Evolutionary conservation across 2,329 filamentous ascomycete genomes (phyloP).

Genomic region (Cytospora mali): DNA sequence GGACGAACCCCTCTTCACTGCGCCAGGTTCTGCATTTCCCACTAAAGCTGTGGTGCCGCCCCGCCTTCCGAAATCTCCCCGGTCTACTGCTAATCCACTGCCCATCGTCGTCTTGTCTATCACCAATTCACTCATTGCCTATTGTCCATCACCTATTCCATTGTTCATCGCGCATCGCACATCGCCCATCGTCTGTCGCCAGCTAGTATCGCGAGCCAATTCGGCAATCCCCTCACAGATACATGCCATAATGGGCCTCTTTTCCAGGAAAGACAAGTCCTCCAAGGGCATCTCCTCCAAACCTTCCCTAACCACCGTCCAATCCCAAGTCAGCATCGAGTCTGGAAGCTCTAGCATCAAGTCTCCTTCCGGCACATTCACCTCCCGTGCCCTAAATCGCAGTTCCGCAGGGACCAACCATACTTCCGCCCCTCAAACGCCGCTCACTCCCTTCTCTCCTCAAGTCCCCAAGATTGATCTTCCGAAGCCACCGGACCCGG

Average conservation of each 20-base stretch:
- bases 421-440: slow-evolving; percentile 45
- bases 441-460: slow-evolving; percentile 56
- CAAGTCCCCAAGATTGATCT: slow-evolving; percentile 76
- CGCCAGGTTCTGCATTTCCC: not conserved
- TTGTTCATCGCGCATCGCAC: not conserved
- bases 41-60: slow-evolving; percentile 4
- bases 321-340: slow-evolving; percentile 54
- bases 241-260: slow-evolving; percentile 53
- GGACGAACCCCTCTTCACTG: not conserved
- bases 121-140: not conserved
- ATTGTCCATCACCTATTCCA: not conserved
- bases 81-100: slow-evolving; percentile 4
- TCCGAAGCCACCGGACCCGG: slow-evolving; percentile 82
- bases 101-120: not conserved
- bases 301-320: slow-evolving; percentile 46
- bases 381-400: slow-evolving; percentile 49
- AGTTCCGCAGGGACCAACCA: slow-evolving; percentile 52
- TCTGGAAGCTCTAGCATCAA: slow-evolving; percentile 54
- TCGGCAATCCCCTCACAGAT: not conserved
- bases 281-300: slow-evolving; percentile 42
- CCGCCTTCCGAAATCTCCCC: slow-evolving; percentile 23
- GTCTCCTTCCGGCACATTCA: slow-evolving; percentile 40
- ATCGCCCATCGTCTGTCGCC: not conserved
- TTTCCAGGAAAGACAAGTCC: slow-evolving; percentile 57
- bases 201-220: not conserved